phyloP scores from a whole-genome alignment of 371 early-diverging fungal genomes.

The Entomophthora muscae region DNA sequence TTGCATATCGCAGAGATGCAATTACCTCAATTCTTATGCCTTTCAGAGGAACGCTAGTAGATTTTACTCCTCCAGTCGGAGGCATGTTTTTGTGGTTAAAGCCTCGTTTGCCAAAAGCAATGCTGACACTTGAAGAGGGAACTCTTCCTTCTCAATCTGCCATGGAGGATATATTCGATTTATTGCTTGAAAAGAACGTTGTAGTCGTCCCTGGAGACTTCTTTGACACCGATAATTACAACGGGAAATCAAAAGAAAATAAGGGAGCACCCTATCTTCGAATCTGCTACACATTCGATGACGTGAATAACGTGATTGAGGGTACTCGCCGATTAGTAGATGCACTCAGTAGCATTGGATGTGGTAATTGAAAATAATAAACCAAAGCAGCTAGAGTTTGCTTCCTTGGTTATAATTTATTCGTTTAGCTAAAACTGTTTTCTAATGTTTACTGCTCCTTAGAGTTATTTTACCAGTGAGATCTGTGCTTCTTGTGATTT shows the following conservation, averaged over 20 bases:
- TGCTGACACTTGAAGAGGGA: neutral
- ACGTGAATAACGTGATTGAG: neutral
- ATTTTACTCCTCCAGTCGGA: constrained; percentile 46
- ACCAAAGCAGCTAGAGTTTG: no score
- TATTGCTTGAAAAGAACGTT: neutral
- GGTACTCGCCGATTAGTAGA: neutral
- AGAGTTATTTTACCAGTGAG: no score
- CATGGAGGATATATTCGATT: neutral
- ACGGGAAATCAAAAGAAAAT: neutral
- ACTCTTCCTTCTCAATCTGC: neutral
- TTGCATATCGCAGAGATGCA: constrained; percentile 36
- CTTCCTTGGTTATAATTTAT: no score
- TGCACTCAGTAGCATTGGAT: neutral
- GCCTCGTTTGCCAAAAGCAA: neutral
- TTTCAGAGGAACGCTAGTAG: constrained; percentile 36
- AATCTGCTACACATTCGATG: neutral
- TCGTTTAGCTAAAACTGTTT: no score
- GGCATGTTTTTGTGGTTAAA: constrained; percentile 79
- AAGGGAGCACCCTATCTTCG: neutral
- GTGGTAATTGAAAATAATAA: no score
- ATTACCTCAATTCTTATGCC: constrained; percentile 34
- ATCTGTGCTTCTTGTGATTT: no score
- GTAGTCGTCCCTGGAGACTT: neutral
- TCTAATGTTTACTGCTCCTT: no score
- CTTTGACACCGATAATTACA: neutral